Base-by-base conservation (phyloP, 225 moss, liverwort and hornwort genomes). In the Bryum argenteum region DNA sequence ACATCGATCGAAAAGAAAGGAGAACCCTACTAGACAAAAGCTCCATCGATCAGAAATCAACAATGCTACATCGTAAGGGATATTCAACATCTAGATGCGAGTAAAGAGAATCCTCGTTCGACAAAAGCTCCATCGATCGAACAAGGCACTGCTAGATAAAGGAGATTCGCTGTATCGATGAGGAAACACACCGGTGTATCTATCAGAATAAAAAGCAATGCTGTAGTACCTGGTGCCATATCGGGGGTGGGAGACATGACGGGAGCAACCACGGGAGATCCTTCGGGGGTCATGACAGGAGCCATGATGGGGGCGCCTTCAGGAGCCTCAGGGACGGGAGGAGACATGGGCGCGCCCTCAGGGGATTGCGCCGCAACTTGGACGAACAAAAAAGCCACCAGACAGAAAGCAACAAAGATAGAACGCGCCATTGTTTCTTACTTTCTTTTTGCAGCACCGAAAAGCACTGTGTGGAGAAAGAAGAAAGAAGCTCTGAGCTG, bases 341-440 rank as follows among this genome's bases (percentile, higher is more conserved):
- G 12, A 13, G 1, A 23, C 1, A 0, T 5, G 6, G 63, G 39
- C 1, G 60, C 48, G 2, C 52, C 52, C 1, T 8, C 4, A 4
- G 75, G 75, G 6, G 63, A 24, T 20, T 53, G 44, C 8, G 72
- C 81, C 33, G 15, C 73, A 4, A 69, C 73, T 23, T 69, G 63
- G 17, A 77, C 72, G 54, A 73, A 77, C 6, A 47, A 39, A 8
- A 77, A 16, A 4, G 77, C 73, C 58, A 81, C 53, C 8, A 81
- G 69, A 58, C 81, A 81, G 39, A 65, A 0, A 45, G 73, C 73
- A 0, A 64, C 39, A 11, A 47, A 53, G 11, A 73, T 28, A 16
- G 28, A 64, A 59, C 73, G 77, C 44, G 69, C 73, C 81, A 81
- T 81, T 38, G 41, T 43, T 69, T 23, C 7, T 20, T 51, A 39